These are phyloP conservation scores for Coemansia sp. DNA, from an alignment of 192 early-diverging fungal species.

Conservation along the genomic window DNA sequence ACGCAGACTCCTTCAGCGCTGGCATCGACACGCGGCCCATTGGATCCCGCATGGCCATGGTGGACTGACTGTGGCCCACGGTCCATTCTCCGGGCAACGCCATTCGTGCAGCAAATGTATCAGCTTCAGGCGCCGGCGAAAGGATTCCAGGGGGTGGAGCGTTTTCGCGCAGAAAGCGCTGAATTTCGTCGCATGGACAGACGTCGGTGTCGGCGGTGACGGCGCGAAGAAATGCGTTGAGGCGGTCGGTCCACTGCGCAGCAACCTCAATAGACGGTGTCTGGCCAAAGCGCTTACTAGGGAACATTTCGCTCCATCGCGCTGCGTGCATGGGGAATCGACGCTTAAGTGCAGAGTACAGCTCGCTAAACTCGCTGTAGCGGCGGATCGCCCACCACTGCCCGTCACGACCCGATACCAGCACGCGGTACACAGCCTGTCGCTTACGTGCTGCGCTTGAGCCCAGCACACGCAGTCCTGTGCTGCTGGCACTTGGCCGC, in stretches of 20 bases:
- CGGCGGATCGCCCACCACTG: slow-evolving; percentile 49
- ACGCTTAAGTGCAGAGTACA: slow-evolving; percentile 25
- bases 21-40: slow-evolving; percentile 54
- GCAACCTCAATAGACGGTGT: slow-evolving; percentile 36
- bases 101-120: slow-evolving; percentile 19
- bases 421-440: slow-evolving; percentile 43
- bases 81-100: slow-evolving; percentile 26
- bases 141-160: slow-evolving; percentile 10
- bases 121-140: slow-evolving; percentile 17
- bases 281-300: slow-evolving; percentile 37
- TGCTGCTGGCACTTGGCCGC: slow-evolving; percentile 16
- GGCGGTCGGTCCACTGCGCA: slow-evolving; percentile 43
- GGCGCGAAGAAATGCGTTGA: slow-evolving; percentile 45
- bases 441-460: slow-evolving; percentile 21
- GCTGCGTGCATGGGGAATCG: slow-evolving; percentile 26
- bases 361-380: slow-evolving; percentile 54
- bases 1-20: slow-evolving; percentile 32
- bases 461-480: slow-evolving; percentile 16
- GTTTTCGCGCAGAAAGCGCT: slow-evolving; percentile 46
- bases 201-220: slow-evolving; percentile 46
- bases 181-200: slow-evolving; percentile 34
- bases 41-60: slow-evolving; percentile 11
- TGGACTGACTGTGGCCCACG: not conserved
- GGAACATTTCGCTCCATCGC: slow-evolving; percentile 43
- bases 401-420: slow-evolving; percentile 45